phyloP scores from a whole-genome alignment of 2,329 filamentous ascomycete genomes.

The Colletotrichum sp. region DNA sequence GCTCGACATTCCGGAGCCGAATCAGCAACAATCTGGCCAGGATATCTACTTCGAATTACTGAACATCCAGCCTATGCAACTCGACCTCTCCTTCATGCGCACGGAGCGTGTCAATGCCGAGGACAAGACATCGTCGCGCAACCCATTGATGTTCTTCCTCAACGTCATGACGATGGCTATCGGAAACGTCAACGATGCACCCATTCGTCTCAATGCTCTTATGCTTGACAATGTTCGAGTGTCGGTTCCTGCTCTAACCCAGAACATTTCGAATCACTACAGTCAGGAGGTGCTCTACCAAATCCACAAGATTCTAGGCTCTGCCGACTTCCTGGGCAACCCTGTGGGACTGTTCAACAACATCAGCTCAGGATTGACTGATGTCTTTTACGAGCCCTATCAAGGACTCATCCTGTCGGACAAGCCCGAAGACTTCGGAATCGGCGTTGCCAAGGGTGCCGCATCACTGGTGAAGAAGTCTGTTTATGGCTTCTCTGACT shows the following conservation, averaged over 20 bases:
- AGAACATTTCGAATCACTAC: slow-evolving; percentile 92
- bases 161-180: slow-evolving; percentile 99
- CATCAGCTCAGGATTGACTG: slow-evolving; percentile 93
- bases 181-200: slow-evolving; percentile 98
- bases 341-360: slow-evolving; percentile 98
- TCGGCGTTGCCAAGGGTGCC: slow-evolving; percentile 95
- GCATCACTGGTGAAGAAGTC: slow-evolving; percentile 99
- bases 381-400: slow-evolving; percentile 99
- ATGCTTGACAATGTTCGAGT: slow-evolving; percentile 95
- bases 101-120: slow-evolving; percentile 97
- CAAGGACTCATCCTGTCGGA: slow-evolving; percentile 97
- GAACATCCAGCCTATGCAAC: slow-evolving; percentile 97
- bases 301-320: slow-evolving; percentile 96
- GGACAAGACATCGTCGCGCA: slow-evolving; percentile 87
- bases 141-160: slow-evolving; percentile 98
- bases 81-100: slow-evolving; percentile 95
- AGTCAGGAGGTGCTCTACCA: slow-evolving; percentile 96
- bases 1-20: slow-evolving; percentile 91
- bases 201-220: slow-evolving; percentile 89
- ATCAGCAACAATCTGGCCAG: slow-evolving; percentile 81
- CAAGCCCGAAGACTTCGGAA: slow-evolving; percentile 89
- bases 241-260: slow-evolving; percentile 81
- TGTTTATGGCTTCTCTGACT: slow-evolving; percentile 96
- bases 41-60: slow-evolving; percentile 98
- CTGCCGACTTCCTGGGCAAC: slow-evolving; percentile 96